Evolutionary conservation across 306 rosid species (phyloP), one percentile per base, ranked within the genome.

Genomic region (Dalbergia cochinchinensis): DNA sequence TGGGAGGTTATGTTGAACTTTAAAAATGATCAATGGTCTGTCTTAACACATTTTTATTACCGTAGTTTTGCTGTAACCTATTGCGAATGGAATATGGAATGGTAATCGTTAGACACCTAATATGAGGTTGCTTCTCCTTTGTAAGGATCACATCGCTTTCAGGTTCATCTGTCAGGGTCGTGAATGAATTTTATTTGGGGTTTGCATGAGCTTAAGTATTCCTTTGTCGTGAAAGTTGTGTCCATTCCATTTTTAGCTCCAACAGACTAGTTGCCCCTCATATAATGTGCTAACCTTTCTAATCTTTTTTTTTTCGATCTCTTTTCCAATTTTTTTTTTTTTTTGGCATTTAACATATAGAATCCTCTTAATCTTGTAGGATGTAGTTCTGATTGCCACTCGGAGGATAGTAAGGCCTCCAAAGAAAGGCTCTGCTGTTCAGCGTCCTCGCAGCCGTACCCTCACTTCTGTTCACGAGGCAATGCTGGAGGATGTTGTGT

Each of bases 391-490:
- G 79, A 86, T 90, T 86, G 98, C 97, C 14, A 94, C 94, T 50
- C 81, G 98, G 62, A 89, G 97, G 87, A 92, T 92, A 18, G n/a
- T 92, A 85, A 90, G 98, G 87, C 98, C 97, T 2, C 97, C 98
- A 53, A 90, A 92, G 92, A 94, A 94, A 37, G 97, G 98, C 33
- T 92, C 98, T 20, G 97, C 97, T 45, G 92, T 67, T 44, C 94
- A 89, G 48, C 91, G 97, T 12, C 98, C 98, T 0, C 94, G 96
- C 31, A 89, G 76, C 86, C 91, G 98, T 0, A 94, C 98, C 1
- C 91, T 94, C 10, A 94, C 98, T n/a, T 78, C 98, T 81, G 96
- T 94, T 45, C 98, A 94, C 6, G 98, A 94, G 73, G 94, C 98
- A 73, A 81, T 92, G 86, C 71, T 94, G 26, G 97, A 94, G 80